Evolutionary conservation across 805 yeast species (phyloP).

Genomic region (Novakomyces olei): DNA sequence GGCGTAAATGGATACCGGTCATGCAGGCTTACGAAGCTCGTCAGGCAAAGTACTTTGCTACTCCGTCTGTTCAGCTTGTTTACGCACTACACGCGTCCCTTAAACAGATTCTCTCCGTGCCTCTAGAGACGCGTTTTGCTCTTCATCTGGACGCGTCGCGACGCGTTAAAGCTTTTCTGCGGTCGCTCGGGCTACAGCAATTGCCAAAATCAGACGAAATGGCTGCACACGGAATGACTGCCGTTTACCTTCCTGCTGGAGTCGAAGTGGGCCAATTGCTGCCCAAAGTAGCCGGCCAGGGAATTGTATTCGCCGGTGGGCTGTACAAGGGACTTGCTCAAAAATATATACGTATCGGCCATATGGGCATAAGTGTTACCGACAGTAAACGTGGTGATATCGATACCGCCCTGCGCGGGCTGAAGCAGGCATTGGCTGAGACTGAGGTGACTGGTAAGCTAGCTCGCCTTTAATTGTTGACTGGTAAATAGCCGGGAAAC

Average conservation of each 20-base stretch:
- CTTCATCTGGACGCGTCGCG: constrained; percentile 41
- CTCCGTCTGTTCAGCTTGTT: constrained; percentile 78
- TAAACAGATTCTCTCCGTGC: constrained; percentile 37
- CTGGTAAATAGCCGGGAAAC: too few relatives aligned
- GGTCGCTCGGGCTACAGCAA: constrained; percentile 40
- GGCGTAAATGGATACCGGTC: constrained; percentile 72
- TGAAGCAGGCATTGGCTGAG: constrained; percentile 30
- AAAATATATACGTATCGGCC: constrained; percentile 82
- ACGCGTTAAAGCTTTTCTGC: constrained; percentile 37
- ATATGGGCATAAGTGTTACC: constrained; percentile 71
- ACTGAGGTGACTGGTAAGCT: too few relatives aligned
- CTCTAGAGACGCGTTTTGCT: constrained; percentile 36
- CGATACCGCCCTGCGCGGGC: constrained; percentile 25
- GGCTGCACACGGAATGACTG: constrained; percentile 77
- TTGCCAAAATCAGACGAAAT: constrained; percentile 36
- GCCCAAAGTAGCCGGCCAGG: constrained; percentile 32
- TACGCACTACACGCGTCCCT: constrained; percentile 63
- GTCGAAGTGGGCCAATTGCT: constrained; percentile 47
- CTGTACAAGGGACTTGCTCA: constrained; percentile 69
- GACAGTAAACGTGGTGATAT: constrained; percentile 34
- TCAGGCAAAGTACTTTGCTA: constrained; percentile 70
- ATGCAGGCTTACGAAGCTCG: constrained; percentile 71
- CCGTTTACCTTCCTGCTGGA: constrained; percentile 60
- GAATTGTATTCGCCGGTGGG: constrained; percentile 72
- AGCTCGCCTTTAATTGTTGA: too few relatives aligned